A percentile compares a stretch with the other conserved stretches of the same genome.
Evolutionary conservation across 1,284 basidiomycete genomes (phyloP).

Genomic region (Ganoderma multipileum): DNA sequence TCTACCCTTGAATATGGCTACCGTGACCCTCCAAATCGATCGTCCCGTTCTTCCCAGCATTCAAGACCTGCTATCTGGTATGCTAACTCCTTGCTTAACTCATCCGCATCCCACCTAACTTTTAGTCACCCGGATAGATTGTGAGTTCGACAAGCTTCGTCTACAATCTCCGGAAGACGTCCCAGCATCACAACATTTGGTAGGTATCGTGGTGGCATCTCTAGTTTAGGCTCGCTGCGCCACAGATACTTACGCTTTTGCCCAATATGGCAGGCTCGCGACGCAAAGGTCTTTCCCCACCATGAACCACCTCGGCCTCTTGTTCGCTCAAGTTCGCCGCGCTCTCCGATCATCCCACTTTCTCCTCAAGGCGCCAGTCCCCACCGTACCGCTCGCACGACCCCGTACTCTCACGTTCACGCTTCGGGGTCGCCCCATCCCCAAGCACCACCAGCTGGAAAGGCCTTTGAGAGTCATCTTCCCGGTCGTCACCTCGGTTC

Average conservation of each 20-base stretch:
- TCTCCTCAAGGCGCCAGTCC: no score
- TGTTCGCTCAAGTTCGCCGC: not conserved
- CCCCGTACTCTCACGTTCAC: not conserved
- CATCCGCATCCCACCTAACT: not conserved
- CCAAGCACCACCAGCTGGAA: not conserved
- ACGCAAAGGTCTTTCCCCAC: not conserved
- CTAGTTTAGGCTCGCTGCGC: no score
- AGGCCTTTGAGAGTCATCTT: not conserved
- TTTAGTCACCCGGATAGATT: constrained; percentile 3
- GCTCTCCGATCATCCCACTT: not conserved
- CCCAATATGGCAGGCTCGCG: not conserved
- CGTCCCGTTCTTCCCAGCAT: no score
- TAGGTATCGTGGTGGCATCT: not conserved
- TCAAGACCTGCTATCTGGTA: constrained; percentile 17
- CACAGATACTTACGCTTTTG: not conserved
- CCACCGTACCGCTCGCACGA: not conserved
- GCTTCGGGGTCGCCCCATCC: not conserved
- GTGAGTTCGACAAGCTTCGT: constrained; percentile 15
- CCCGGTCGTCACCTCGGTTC: not conserved
- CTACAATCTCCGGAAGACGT: not conserved
- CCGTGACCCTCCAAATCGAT: no score
- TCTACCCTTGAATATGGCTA: not conserved
- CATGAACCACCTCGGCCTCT: not conserved
- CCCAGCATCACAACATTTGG: not conserved
- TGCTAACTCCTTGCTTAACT: not conserved